Evolutionary conservation across 371 early-diverging fungal species (phyloP), one percentile per base, ranked within the genome.

Genomic region (Dinochytrium kinnereticum): DNA sequence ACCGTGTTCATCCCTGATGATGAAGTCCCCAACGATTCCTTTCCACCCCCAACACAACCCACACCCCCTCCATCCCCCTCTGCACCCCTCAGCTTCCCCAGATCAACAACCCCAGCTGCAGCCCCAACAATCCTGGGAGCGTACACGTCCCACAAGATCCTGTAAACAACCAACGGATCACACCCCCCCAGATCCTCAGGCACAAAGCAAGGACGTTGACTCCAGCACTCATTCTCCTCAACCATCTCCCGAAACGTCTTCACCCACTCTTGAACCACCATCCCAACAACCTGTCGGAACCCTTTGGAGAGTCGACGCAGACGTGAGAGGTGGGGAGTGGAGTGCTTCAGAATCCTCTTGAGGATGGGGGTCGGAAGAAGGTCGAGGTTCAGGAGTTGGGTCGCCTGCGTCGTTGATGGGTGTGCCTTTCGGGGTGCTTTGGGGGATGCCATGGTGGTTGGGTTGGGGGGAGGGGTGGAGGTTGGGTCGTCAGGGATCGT

Each of bases 181-280:
- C 67, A 67, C 10, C 67, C 49, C 5, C 37, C 30, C 7, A 76
- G 44, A 26, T 72, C 39, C 39, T 76, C 77, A 1, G 72, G 36
- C 7, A 76, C 28, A 17, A 69, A 61, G 17, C 73, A 73, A 1
- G 77, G 64, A 24, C 73, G 38, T 37, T 72, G 69, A 28, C 77
- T 69, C 77, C 77, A 76, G 57, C 77, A 76, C 40, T 76, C 77
- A n/a, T 72, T 69, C 55, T 76, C 77, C 70, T 76, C 77, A 30
- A 76, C 61, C 0, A 28, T 31, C 36, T 76, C 77, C 40, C 65
- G 59, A 49, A 72, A 72, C 39, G 65, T 30, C 66, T 76, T 76
- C 0, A 51, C 51, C n/a, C 66, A 2, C 40, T 57, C 53, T 15
- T 26, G 37, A 34, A 69, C 51, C 37, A 72, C 72, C 49, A 37